Conservation (phyloP, 805 yeast genomes). For the Saccharomycopsis selenospora region DNA sequence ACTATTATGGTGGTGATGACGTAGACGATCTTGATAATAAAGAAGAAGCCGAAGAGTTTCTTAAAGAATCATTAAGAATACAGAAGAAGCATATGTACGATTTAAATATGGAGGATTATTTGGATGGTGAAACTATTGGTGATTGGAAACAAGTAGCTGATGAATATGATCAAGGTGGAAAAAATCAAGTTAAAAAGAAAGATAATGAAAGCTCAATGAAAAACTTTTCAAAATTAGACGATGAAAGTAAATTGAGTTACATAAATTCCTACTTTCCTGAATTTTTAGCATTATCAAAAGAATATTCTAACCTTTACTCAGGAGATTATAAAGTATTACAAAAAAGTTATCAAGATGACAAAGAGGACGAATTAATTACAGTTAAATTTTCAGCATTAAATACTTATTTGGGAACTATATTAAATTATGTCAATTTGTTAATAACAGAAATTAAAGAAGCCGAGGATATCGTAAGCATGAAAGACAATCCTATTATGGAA, state of each 20-base stretch:
- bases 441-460: constrained; percentile 51
- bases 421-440: constrained; percentile 73
- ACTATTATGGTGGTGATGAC: constrained; percentile 49
- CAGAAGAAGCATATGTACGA: constrained; percentile 77
- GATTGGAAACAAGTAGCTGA: constrained; percentile 68
- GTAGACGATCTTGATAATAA: constrained; percentile 39
- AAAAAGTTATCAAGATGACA: constrained; percentile 20
- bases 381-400: constrained; percentile 65
- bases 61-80: constrained; percentile 79
- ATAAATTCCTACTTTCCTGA: constrained; percentile 72
- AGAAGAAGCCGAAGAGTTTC: constrained; percentile 69
- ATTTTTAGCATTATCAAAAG: constrained; percentile 67
- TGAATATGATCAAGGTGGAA: constrained; percentile 33
- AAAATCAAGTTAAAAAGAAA: constrained; percentile 24
- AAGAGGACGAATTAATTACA: constrained; percentile 32
- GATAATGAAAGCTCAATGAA: constrained; percentile 31
- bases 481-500: constrained; percentile 87
- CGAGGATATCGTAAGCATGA: constrained; percentile 48
- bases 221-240: constrained; percentile 44
- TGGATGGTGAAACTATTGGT: constrained; percentile 70
- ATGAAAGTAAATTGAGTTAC: constrained; percentile 44
- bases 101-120: constrained; percentile 63
- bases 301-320: constrained; percentile 40
- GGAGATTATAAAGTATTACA: constrained; percentile 29
- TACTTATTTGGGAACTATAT: constrained; percentile 70